Percentiles rank a stretch among this genome's conserved stretches.
Conservation (phyloP, 495 filamentous ascomycete species). For the Sabuloglossum arenarium region DNA sequence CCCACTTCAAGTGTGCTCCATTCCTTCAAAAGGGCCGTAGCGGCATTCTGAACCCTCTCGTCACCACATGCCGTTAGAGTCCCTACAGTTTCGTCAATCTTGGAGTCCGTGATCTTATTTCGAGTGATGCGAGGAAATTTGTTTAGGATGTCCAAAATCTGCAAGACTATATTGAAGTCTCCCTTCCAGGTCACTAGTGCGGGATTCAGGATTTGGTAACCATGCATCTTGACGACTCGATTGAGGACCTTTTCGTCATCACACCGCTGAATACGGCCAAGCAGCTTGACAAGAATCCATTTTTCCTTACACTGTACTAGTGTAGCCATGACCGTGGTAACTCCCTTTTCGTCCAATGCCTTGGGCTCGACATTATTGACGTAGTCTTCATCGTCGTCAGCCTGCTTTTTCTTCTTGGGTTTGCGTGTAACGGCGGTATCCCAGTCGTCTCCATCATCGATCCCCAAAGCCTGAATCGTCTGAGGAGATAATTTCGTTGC, state of each 20-base stretch:
- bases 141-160: constrained; percentile 76
- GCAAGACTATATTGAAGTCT: constrained; percentile 70
- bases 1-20: constrained; percentile 86
- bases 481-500: constrained; percentile 80
- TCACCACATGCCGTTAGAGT: constrained; percentile 45
- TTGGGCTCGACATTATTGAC: constrained; percentile 76
- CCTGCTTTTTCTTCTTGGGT: constrained; percentile 82
- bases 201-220: constrained; percentile 82
- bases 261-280: constrained; percentile 72
- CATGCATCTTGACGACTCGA: constrained; percentile 87
- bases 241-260: constrained; percentile 77
- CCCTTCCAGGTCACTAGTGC: constrained; percentile 67
- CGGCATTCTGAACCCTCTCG: constrained; percentile 48
- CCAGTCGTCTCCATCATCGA: constrained; percentile 86
- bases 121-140: constrained; percentile 77
- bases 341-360: constrained; percentile 65
- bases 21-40: constrained; percentile 51
- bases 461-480: constrained; percentile 86
- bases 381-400: constrained; percentile 90
- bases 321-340: constrained; percentile 96
- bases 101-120: constrained; percentile 94
- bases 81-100: constrained; percentile 73
- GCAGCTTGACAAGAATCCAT: constrained; percentile 94
- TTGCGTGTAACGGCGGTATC: constrained; percentile 73
- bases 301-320: constrained; percentile 98